phyloP scores from a whole-genome alignment of 352 stramenopile genomes.

The Phytophthora kernoviae region DNA sequence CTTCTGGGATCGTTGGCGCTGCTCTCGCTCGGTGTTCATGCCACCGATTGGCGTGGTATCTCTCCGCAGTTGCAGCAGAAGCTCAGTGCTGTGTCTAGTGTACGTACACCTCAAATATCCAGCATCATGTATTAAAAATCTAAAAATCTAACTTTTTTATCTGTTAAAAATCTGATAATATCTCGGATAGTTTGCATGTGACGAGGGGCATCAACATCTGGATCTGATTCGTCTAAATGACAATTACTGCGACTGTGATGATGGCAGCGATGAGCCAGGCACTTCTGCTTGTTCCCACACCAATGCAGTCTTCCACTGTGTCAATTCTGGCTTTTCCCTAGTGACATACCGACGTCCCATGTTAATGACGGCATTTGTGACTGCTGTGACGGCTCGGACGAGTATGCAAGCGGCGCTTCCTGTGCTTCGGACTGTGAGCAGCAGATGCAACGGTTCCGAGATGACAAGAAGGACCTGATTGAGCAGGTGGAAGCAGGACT shows the following conservation, averaged over 20 bases:
- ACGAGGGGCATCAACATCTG: slow-evolving; percentile 59
- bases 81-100: slow-evolving; percentile 37
- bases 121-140: not conserved
- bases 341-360: slow-evolving; percentile 57
- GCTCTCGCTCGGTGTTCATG: slow-evolving; percentile 12
- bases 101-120: slow-evolving; percentile 22
- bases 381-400: slow-evolving; percentile 97
- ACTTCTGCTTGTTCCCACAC: slow-evolving; percentile 82
- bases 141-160: slow-evolving; percentile 12
- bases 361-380: slow-evolving; percentile 96
- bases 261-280: slow-evolving; percentile 90
- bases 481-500: slow-evolving; percentile 71
- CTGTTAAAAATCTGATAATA: slow-evolving; percentile 5
- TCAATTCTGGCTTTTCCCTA: slow-evolving; percentile 51
- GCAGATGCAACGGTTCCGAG: slow-evolving; percentile 47
- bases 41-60: slow-evolving; percentile 44
- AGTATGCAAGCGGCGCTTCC: slow-evolving; percentile 47
- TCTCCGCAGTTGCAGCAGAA: slow-evolving; percentile 46
- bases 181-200: slow-evolving; percentile 68
- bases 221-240: slow-evolving; percentile 84
- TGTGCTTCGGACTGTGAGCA: slow-evolving; percentile 46
- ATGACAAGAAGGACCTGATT: slow-evolving; percentile 68
- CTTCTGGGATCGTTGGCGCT: slow-evolving; percentile 23
- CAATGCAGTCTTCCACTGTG: slow-evolving; percentile 47
- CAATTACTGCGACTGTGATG: slow-evolving; percentile 94